Conservation (phyloP, 2,329 filamentous ascomycete genomes). For the Aspergillus awamori region DNA sequence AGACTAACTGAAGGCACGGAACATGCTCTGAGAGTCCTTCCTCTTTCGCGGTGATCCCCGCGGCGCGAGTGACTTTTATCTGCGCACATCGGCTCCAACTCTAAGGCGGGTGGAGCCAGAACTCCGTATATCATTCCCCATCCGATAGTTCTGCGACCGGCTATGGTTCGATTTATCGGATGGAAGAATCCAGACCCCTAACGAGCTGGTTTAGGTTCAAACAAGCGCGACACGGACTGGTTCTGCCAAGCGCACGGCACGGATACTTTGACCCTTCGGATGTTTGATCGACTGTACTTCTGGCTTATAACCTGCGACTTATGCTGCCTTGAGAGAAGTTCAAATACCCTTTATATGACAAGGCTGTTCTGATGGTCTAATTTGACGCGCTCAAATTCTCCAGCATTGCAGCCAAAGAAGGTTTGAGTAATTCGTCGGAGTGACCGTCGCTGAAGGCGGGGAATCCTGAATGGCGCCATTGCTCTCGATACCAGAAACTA, state of each 20-base stretch:
- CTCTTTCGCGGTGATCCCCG: background rate
- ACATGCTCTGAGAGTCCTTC: background rate
- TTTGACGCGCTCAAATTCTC: no score
- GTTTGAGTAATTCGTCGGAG: background rate
- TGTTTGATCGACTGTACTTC: no score
- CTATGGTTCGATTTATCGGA: background rate
- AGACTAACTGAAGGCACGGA: background rate
- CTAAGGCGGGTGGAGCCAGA: background rate
- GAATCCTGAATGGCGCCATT: background rate
- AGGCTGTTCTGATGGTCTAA: no score
- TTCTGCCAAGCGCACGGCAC: background rate
- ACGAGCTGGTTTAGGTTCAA: background rate
- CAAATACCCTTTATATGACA: no score
- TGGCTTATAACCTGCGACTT: no score
- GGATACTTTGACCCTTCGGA: background rate
- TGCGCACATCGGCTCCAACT: background rate
- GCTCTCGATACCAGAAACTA: background rate
- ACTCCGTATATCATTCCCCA: no score
- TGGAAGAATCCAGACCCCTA: slow-evolving; percentile 1
- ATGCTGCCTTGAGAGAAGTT: no score
- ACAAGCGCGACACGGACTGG: background rate
- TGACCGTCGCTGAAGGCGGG: background rate
- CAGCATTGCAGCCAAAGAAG: background rate
- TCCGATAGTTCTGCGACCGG: background rate
- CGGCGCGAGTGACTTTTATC: background rate